These are phyloP conservation scores for Fistulifera solaris DNA, from an alignment of 108 stramenopile species.

Conservation along the genomic window DNA sequence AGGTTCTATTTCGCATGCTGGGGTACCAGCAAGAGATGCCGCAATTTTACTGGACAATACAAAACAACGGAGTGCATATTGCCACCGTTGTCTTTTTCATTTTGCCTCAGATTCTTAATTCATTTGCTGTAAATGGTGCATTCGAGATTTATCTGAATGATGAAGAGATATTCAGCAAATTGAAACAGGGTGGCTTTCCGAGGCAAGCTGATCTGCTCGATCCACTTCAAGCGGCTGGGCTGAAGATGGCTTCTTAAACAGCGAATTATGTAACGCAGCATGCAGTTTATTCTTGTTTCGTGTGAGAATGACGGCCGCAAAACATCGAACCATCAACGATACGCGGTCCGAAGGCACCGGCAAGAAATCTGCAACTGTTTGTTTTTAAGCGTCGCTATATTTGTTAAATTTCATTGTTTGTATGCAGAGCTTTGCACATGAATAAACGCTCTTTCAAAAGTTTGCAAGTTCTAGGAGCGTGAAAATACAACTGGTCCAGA, in stretches of 20 bases:
- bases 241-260: slow-evolving; percentile 6
- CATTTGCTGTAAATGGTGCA: slow-evolving; percentile 51
- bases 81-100: slow-evolving; percentile 44
- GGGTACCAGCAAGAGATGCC: slow-evolving; percentile 20
- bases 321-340: too few species aligned
- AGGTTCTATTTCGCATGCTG: slow-evolving; percentile 32
- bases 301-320: too few species aligned
- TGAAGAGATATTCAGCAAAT: slow-evolving; percentile 39
- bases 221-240: slow-evolving; percentile 27
- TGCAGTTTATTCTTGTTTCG: too few species aligned
- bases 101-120: slow-evolving; percentile 41
- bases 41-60: slow-evolving; percentile 22
- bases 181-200: slow-evolving; percentile 53
- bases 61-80: slow-evolving; percentile 42
- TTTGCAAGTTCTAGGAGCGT: too few species aligned
- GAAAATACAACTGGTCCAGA: too few species aligned
- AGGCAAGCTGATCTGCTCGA: slow-evolving; percentile 28
- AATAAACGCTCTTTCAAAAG: too few species aligned
- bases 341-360: too few species aligned
- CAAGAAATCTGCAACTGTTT: too few species aligned
- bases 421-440: too few species aligned
- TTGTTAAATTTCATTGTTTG: too few species aligned
- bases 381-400: too few species aligned
- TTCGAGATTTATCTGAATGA: slow-evolving; percentile 74
- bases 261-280: too few species aligned